A percentile compares a stretch with the other conserved stretches of the same genome.
Conservation (phyloP, 495 filamentous ascomycete genomes). For the Penicillium flavigenum region DNA sequence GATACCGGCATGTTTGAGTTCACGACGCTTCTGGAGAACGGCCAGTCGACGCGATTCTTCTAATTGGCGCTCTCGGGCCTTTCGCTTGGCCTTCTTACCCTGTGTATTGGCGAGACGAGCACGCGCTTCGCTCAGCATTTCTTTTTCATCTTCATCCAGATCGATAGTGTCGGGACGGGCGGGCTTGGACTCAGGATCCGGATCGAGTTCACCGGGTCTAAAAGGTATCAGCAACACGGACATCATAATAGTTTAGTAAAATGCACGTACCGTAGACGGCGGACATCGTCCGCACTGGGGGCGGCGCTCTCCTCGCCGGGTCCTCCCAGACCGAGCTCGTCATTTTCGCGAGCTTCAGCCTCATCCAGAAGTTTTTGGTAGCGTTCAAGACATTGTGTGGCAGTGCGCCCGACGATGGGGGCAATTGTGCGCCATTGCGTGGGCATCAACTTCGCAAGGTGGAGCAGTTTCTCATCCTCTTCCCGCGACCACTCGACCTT, state of each 20-base stretch:
- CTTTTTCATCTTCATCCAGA: slow-evolving; percentile 97
- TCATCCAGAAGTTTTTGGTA: slow-evolving; percentile 97
- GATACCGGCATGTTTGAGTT: slow-evolving; percentile 96
- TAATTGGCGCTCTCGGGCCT: slow-evolving; percentile 91
- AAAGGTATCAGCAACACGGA: slow-evolving; percentile 23
- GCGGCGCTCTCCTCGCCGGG: slow-evolving; percentile 86
- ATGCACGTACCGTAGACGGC: slow-evolving; percentile 62
- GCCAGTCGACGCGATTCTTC: slow-evolving; percentile 91
- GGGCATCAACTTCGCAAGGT: slow-evolving; percentile 96
- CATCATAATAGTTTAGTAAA: background rate
- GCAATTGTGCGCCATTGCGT: slow-evolving; percentile 99
- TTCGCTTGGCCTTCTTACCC: slow-evolving; percentile 98
- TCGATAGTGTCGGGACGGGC: slow-evolving; percentile 97
- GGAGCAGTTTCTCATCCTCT: slow-evolving; percentile 96
- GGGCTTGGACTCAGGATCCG: slow-evolving; percentile 93
- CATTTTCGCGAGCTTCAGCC: slow-evolving; percentile 84
- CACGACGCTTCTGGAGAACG: slow-evolving; percentile 88
- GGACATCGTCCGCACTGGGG: slow-evolving; percentile 90
- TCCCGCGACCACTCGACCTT: slow-evolving; percentile 99
- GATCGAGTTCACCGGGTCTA: slow-evolving; percentile 88
- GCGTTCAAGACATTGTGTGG: slow-evolving; percentile 92
- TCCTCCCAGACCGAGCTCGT: slow-evolving; percentile 80
- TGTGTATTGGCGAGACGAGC: slow-evolving; percentile 96
- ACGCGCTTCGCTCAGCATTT: slow-evolving; percentile 97
- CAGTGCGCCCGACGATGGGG: slow-evolving; percentile 92